A percentile compares a stretch with the other conserved stretches of the same genome.
Evolutionary conservation across 768 basidiomycete genomes (phyloP).

Genomic region (Hygrophoropsis aurantiaca): DNA sequence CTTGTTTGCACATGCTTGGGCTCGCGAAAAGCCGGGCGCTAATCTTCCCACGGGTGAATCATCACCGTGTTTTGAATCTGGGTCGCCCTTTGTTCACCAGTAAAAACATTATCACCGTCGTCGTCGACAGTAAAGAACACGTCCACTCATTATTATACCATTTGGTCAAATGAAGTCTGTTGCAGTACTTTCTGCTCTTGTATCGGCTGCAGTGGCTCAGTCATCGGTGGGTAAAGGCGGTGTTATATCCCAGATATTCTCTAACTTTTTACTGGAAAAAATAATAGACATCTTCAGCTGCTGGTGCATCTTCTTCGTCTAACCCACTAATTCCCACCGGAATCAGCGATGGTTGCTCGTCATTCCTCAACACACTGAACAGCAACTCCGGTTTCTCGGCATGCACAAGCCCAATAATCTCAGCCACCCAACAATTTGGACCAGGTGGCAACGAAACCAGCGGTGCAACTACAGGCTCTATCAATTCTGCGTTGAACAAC

Average conservation of each 20-base stretch:
- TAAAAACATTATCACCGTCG: conserved; percentile 24
- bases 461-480: conserved; percentile 38
- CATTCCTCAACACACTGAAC: conserved; percentile 67
- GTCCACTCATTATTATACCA: conserved; percentile 34
- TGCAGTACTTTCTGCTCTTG: conserved; percentile 49
- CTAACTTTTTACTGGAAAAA: not conserved
- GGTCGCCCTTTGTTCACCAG: conserved; percentile 2
- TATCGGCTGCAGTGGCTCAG: conserved; percentile 53
- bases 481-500: conserved; percentile 50
- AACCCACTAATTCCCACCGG: conserved; percentile 67
- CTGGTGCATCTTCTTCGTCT: conserved; percentile 26
- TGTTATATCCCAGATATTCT: too few species aligned
- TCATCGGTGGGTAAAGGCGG: conserved; percentile 40
- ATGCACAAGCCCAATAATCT: conserved; percentile 65
- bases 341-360: conserved; percentile 53
- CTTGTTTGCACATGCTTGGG: too few species aligned
- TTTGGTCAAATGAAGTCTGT: conserved; percentile 47
- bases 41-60: too few species aligned
- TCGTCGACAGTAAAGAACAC: conserved; percentile 36
- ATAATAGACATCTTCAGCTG: conserved; percentile 13
- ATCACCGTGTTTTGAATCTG: too few species aligned
- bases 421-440: conserved; percentile 55
- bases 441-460: conserved; percentile 41
- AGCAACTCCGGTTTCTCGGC: conserved; percentile 49
- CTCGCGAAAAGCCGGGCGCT: too few species aligned